Evolutionary conservation across 2,329 filamentous ascomycete species (phyloP).

Genomic region (Aureobasidium musti): DNA sequence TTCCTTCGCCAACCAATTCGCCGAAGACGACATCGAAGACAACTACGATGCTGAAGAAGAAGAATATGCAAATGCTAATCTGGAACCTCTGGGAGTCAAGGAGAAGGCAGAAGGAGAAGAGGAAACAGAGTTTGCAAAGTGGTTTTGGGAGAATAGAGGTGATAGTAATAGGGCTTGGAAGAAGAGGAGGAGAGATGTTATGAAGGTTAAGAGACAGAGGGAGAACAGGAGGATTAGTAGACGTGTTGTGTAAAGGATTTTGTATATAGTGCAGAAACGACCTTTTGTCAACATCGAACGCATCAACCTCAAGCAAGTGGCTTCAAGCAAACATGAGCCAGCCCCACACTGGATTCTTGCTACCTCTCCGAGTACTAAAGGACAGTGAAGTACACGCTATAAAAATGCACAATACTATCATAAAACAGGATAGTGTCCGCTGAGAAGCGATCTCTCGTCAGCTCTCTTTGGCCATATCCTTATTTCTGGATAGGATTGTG

Average conservation of each 20-base stretch:
- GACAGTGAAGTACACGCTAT: no score
- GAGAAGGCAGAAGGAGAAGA: conserved; percentile 35
- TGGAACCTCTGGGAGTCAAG: conserved; percentile 23
- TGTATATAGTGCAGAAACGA: no score
- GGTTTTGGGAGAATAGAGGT: conserved; percentile 59
- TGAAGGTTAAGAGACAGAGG: conserved; percentile 61
- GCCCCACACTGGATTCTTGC: no score
- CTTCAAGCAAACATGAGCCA: no score
- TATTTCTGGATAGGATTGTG: no score
- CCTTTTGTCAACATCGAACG: no score
- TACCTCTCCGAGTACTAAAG: no score
- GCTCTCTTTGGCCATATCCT: no score
- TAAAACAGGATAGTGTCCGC: no score
- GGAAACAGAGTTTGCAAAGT: conserved; percentile 62
- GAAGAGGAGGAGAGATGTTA: conserved; percentile 59
- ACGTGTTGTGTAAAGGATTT: conserved; percentile 22
- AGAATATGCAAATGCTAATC: conserved; percentile 7
- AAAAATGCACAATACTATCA: no score
- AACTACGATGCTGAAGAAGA: conserved; percentile 34
- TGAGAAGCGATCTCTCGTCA: no score
- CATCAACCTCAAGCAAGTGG: no score
- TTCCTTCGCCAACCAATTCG: conserved; percentile 41
- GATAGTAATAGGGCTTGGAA: conserved; percentile 55
- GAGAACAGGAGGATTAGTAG: conserved; percentile 59
- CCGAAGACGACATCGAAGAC: conserved; percentile 52